Base-by-base conservation (phyloP, 2,329 filamentous ascomycete species). In the Trichoderma brevicompactum region DNA sequence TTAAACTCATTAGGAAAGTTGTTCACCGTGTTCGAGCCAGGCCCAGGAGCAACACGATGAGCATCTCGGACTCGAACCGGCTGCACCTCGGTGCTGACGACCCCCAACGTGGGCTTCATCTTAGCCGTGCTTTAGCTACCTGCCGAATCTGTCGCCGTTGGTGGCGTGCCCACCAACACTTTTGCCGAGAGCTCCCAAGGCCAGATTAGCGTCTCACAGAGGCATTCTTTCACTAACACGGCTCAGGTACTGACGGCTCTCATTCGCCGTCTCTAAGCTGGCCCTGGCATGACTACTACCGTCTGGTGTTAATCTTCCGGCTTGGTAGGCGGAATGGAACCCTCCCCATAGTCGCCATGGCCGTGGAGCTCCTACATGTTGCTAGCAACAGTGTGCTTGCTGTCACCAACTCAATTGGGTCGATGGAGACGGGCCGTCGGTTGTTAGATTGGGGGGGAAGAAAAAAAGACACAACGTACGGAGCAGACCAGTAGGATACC, bases 51-150 rank as follows among this genome's bases (percentile, higher is more conserved):
- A 23, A 55, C 28, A 55, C 36, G 52, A 41, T 36, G 52, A 28
- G n/a, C 44, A 12, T 19, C 17, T 19, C 5, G 44, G 52, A 28
- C 48, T 12, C n/a, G 58, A 61, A 0, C 38, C 62, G 53, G 62
- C 62, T 65, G 62, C 53, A 65, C 44, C 53, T 65, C 62, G 62
- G 62, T 65, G 53, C 54, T 65, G 53, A 65, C 44, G 62, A 58
- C 62, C 62, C 62, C 53, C 53, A 59, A 28, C 62, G 43, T 52
- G 43, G 62, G 46, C 53, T 50, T 65, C 28, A 23, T 36, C 54
- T 58, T 41, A 46, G 41, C n/a, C 38, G 17, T 23, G 7, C n/a
- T 34, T 58, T 43, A 65, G 44, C 28, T 34, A 65, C 62, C 62
- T 65, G 62, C 62, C 62, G 9, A 58, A 65, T 65, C 62, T 58